Percentiles rank a stretch among this genome's conserved stretches.
Evolutionary conservation across 1,139 yeast genomes (phyloP).

Genomic region (Zygoascus meyerae): DNA sequence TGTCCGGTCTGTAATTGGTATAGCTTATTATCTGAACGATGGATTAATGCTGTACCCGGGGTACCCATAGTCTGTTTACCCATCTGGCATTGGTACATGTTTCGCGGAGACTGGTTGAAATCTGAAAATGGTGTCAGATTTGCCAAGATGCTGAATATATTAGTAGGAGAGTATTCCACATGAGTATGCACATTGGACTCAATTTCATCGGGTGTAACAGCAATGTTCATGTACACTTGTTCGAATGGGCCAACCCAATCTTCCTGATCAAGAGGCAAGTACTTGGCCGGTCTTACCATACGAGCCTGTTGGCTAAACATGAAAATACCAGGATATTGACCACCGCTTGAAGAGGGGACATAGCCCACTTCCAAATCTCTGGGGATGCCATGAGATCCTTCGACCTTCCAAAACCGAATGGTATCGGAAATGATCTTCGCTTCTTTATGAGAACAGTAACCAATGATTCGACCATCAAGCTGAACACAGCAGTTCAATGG

Average conservation of each 20-base stretch:
- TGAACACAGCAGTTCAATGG: conserved; percentile 81
- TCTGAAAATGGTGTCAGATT: conserved; percentile 97
- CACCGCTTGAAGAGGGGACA: conserved; percentile 90
- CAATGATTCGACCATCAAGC: conserved; percentile 85
- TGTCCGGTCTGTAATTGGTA: conserved; percentile 93
- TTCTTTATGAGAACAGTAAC: conserved; percentile 90
- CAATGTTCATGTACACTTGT: conserved; percentile 94
- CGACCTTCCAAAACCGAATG: conserved; percentile 87
- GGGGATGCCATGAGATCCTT: conserved; percentile 72
- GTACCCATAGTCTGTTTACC: conserved; percentile 99
- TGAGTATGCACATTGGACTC: conserved; percentile 77
- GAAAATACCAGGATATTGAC: conserved; percentile 95
- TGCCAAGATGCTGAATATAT: conserved; percentile 87
- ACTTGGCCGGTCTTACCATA: conserved; percentile 94
- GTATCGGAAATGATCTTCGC: conserved; percentile 86
- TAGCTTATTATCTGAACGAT: conserved; percentile 90
- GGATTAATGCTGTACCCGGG: conserved; percentile 91
- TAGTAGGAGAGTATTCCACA: conserved; percentile 93
- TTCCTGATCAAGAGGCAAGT: conserved; percentile 72
- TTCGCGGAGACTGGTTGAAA: conserved; percentile 98
- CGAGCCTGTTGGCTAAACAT: conserved; percentile 88
- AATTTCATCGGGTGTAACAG: conserved; percentile 91
- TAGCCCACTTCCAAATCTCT: conserved; percentile 85
- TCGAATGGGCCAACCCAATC: conserved; percentile 97
- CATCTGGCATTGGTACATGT: conserved; percentile 99